Base-by-base conservation (phyloP, 768 basidiomycete species). In the Boletus subparvulus region DNA sequence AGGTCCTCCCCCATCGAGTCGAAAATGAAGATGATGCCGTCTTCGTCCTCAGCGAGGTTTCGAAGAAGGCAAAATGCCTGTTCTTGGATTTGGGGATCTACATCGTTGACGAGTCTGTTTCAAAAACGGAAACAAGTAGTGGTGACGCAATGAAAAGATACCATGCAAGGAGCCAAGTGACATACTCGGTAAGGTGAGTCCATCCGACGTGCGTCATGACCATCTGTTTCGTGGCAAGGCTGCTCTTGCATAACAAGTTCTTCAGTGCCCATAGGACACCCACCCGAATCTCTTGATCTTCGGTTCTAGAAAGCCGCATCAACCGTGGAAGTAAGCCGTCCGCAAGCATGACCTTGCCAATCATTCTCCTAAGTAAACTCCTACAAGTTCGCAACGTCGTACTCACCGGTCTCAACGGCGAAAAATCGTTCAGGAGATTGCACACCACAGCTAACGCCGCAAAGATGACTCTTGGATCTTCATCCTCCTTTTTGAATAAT, bases 181-280 rank as follows among this genome's bases (percentile, higher is more conserved):
- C 84, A 24, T 52, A 91, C 91, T 72, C 71, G 14, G 76, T 66
- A 1, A 96, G 71, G 14, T 77, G 73, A 0, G 65, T 64, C 90
- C 92, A 94, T 2, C 84, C 85, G 3, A 97, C 65, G 43, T 77
- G 73, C n/a, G 73, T 71, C 82, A 92, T 89, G 14, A 94, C 81
- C 55, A 78, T 73, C 41, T 74, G 74, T 71, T 92, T 94, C 49
- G 82, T 81, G 42, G 79, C 77, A n/a, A 76, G 72, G 3, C 72
- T 73, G 35, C 85, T 83, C 64, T 86, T 87, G 67, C 81, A 81
- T 3, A 92, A 67, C n/a, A 92, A 67, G 64, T 95, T 97, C 69
- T 92, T 93, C 36, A 94, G 71, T 0, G 88, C 88, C 93, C 94
- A 95, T n/a, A 95, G 66, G 0, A 88, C 83, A 59, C 85, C 92